Percentiles rank a stretch among this genome's conserved stretches.
phyloP scores from a whole-genome alignment of 352 stramenopile genomes.

The Phytophthora pisi region DNA sequence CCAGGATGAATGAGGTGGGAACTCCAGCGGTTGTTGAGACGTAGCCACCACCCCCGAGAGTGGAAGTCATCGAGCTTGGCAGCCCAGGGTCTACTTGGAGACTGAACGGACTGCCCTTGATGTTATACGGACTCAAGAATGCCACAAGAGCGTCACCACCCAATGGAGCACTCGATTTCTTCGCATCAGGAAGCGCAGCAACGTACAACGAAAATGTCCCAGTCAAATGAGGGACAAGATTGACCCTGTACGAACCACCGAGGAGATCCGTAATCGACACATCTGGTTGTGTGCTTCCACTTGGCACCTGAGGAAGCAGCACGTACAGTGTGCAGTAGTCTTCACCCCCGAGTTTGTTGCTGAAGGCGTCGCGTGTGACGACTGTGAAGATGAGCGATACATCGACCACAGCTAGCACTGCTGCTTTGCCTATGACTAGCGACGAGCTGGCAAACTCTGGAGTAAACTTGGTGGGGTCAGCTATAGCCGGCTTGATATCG shows the following conservation, averaged over 20 bases:
- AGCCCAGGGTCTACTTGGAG: conserved; percentile 46
- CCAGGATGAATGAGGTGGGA: conserved; percentile 35
- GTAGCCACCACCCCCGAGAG: conserved; percentile 40
- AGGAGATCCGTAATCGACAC: conserved; percentile 38
- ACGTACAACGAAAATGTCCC: conserved; percentile 52
- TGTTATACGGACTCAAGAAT: conserved; percentile 46
- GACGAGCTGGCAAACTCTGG: conserved; percentile 30
- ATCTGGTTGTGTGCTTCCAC: conserved; percentile 10
- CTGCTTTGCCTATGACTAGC: neutral
- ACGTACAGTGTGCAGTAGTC: conserved; percentile 48
- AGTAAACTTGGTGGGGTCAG: conserved; percentile 46
- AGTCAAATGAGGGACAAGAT: conserved; percentile 38
- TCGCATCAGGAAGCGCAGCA: conserved; percentile 34
- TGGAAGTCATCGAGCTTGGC: conserved; percentile 36
- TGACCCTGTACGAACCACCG: conserved; percentile 53
- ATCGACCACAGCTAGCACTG: conserved; percentile 23
- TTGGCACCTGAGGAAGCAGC: conserved; percentile 41
- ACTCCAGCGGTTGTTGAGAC: conserved; percentile 41
- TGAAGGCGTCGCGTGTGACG: conserved; percentile 45
- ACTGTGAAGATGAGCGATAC: conserved; percentile 41
- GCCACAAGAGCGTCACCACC: conserved; percentile 27
- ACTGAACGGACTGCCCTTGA: conserved; percentile 51
- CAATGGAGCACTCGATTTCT: conserved; percentile 21
- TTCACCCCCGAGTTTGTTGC: conserved; percentile 41
- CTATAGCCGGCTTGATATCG: conserved; percentile 38